Base-by-base conservation (phyloP, 345 rosid genomes). In the Sonneratia alba region DNA sequence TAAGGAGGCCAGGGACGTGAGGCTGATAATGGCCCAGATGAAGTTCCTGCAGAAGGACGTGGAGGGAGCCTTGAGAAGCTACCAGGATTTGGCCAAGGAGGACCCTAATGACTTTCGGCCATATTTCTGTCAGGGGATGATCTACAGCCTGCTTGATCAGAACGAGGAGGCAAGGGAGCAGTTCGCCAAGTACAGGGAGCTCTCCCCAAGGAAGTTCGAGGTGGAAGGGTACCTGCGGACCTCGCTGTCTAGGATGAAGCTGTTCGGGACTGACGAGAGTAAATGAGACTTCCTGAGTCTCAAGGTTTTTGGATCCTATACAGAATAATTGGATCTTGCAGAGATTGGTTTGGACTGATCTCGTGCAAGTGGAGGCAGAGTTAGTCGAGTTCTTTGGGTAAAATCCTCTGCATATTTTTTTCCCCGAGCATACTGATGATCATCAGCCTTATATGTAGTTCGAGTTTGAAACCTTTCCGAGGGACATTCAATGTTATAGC, bases 1-100 rank as follows among this genome's bases (percentile, higher is more conserved):
- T 63, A 88, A 91, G 73, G 97, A 94, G 73, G 86, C 86, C 0
- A 83, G 98, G 68, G 90, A 91, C 66, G 97, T 91, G 84, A 87
- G 85, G 75, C 56, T 94, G 81, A 89, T 91, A 19, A 89, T 94
- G 84, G 96, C 98, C 7, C 97, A 91, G 77, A 78, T 91, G 55
- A 85, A 80, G 71, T 94, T 94, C 74, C 74, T 91, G 85, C 96
- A 86, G 79, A 89, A 88, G 89, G 85, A 88, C 21, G 94, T 94
- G 53, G 95, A 94, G 53, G 93, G 76, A 63, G 96, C 96, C 7
- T 75, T 94, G 87, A 79, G 70, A 84, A 91, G 88, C 74, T 94
- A 91, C 51, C 83, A 83, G 49, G 80, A 89, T 48, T 68, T 91
- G 74, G 81, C 86, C 4, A 85, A 78, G 70, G 98, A 94, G 75